Evolutionary conservation across 2,329 filamentous ascomycete genomes (phyloP), one percentile per base, ranked within the genome.

Genomic region (Teratosphaeria destructans): DNA sequence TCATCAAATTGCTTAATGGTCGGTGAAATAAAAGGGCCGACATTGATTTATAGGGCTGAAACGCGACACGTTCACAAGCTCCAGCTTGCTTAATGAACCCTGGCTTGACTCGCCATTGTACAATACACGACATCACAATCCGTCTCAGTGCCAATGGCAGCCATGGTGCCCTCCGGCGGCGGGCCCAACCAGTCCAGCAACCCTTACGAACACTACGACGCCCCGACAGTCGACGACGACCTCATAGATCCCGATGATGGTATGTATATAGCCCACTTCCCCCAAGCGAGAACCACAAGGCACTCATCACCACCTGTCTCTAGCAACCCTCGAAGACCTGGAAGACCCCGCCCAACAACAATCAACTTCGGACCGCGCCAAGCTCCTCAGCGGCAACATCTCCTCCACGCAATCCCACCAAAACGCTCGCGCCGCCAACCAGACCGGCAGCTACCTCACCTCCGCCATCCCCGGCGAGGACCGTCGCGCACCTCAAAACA

Each of bases 401-500:
- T 57, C 66, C 49, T 64, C 65, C 43, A 29, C 59, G 29, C 83
- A 87, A 71, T 79, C 82, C 29, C 76, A 76, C n/a, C 64, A 70
- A 57, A 78, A 79, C 61, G 80, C 82, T 37, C 83, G 84, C 47
- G 75, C 78, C 3, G 77, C 77, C 23, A 72, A 77, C 56, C 80
- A 89, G 60, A 86, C 91, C 68, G 85, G 93, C 72, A 85, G 81
- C 70, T 95, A 93, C 74, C 82, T 96, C 67, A 96, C 91, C 29
- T 94, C 90, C 26, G 85, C 86, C 60, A 95, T 99, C 71, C 87
- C 88, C 2, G 94, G 94, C 66, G 93, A 97, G 75, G 94, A 99
- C 78, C 88, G 94, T 58, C 84, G 88, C 64, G 92, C 94, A 16
- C 84, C 91, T 7, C 85, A 87, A 65, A 95, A 95, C 77, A 99